Evolutionary conservation across 257 asterid species (phyloP).

Genomic region (Petunia axillaris): DNA sequence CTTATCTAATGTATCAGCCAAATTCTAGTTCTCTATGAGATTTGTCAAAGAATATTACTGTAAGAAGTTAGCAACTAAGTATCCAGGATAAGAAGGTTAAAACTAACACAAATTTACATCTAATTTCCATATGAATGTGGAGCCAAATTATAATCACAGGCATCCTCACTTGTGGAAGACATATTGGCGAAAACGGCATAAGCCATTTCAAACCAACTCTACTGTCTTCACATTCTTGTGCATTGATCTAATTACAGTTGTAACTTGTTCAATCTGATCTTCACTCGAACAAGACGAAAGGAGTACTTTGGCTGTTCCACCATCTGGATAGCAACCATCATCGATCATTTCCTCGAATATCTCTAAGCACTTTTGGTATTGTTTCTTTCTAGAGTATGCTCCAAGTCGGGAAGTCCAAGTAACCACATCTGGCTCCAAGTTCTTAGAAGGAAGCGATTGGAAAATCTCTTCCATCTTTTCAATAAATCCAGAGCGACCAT

Average conservation of each 20-base stretch:
- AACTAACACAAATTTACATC: background rate
- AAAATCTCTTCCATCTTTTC: constrained; percentile 78
- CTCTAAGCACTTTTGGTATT: constrained; percentile 60
- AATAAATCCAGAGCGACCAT: constrained; percentile 73
- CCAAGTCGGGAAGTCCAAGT: constrained; percentile 84
- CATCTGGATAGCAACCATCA: constrained; percentile 79
- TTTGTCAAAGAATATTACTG: too few relatives aligned
- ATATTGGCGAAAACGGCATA: background rate
- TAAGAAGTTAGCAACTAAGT: too few relatives aligned
- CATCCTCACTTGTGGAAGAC: background rate
- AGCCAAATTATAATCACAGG: background rate
- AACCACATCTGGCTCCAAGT: constrained; percentile 63
- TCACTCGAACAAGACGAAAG: constrained; percentile 72
- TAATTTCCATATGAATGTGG: background rate
- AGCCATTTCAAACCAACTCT: constrained; percentile 31
- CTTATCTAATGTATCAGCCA: too few relatives aligned
- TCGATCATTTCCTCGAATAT: constrained; percentile 91
- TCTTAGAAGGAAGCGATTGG: constrained; percentile 45
- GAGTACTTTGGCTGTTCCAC: constrained; percentile 81
- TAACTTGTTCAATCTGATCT: constrained; percentile 74
- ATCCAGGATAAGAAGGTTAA: background rate
- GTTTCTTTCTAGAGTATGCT: constrained; percentile 77
- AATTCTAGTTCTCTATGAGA: too few relatives aligned
- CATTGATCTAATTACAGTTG: constrained; percentile 68
- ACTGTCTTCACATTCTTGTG: constrained; percentile 42